Percentiles rank a stretch among this genome's conserved stretches.
Evolutionary conservation across 1,139 yeast species (phyloP).

Genomic region (Geotrichum fermentans): DNA sequence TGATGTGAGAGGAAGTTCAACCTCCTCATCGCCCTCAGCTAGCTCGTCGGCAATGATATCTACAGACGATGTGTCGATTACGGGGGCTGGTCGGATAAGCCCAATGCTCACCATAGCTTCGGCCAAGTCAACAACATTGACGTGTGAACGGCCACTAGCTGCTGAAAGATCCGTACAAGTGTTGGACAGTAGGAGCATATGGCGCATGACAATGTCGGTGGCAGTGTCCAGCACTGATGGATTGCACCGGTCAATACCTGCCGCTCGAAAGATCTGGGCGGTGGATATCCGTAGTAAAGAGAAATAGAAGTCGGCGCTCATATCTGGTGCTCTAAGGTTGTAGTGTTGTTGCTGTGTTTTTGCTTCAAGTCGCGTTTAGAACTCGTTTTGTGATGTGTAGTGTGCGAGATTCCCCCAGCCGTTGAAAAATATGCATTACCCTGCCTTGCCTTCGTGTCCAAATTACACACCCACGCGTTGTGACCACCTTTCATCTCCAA

Average conservation of each 20-base stretch:
- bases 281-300: constrained; percentile 59
- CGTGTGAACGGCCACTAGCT: constrained; percentile 40
- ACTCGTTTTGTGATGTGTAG: too few relatives aligned
- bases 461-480: too few relatives aligned
- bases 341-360: neutral
- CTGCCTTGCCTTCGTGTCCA: constrained; percentile 2
- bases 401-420: too few relatives aligned
- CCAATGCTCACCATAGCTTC: constrained; percentile 57
- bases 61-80: constrained; percentile 9
- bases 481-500: neutral
- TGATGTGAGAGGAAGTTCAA: constrained; percentile 33
- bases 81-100: constrained; percentile 44
- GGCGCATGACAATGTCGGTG: constrained; percentile 59
- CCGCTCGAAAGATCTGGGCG: constrained; percentile 60
- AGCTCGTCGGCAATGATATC: constrained; percentile 3
- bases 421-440: neutral
- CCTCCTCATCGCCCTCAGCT: constrained; percentile 8
- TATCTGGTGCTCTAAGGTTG: neutral
- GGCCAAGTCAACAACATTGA: constrained; percentile 54
- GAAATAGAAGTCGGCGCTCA: constrained; percentile 46
- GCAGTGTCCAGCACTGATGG: constrained; percentile 58
- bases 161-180: constrained; percentile 43
- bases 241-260: constrained; percentile 68
- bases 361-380: too few relatives aligned
- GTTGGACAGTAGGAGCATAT: constrained; percentile 45